phyloP scores from a whole-genome alignment of 1,284 basidiomycete species.

The Marasmius sp. region DNA sequence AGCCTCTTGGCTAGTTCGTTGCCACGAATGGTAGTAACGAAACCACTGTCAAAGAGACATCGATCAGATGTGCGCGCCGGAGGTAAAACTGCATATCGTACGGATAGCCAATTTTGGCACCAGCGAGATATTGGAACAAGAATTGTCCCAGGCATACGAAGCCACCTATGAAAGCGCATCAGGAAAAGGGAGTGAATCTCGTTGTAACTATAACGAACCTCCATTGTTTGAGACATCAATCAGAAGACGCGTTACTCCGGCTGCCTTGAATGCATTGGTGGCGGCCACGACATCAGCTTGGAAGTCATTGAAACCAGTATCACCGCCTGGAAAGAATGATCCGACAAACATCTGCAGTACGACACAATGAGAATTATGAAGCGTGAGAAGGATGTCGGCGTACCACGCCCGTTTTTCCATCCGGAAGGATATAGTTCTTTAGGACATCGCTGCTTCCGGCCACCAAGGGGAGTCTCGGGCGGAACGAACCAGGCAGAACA shows the following conservation, averaged over 20 bases:
- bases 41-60: constrained; percentile 39
- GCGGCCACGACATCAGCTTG: constrained; percentile 51
- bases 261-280: constrained; percentile 44
- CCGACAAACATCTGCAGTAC: constrained; percentile 56
- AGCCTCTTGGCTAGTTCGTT: constrained; percentile 60
- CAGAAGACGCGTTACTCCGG: constrained; percentile 50
- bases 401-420: constrained; percentile 62
- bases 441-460: constrained; percentile 53
- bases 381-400: constrained; percentile 21
- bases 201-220: constrained; percentile 32
- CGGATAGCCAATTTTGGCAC: constrained; percentile 51
- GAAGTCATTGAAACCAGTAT: constrained; percentile 48
- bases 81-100: constrained; percentile 25
- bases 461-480: constrained; percentile 46
- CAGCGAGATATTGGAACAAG: constrained; percentile 56
- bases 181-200: not conserved
- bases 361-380: not conserved
- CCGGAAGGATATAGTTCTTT: constrained; percentile 58
- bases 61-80: not conserved
- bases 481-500: constrained; percentile 47
- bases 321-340: constrained; percentile 42
- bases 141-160: constrained; percentile 62
- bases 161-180: constrained; percentile 39
- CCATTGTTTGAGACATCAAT: constrained; percentile 65
- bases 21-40: constrained; percentile 50